Conservation (phyloP, 768 basidiomycete species). For the Lactarius indigo region DNA sequence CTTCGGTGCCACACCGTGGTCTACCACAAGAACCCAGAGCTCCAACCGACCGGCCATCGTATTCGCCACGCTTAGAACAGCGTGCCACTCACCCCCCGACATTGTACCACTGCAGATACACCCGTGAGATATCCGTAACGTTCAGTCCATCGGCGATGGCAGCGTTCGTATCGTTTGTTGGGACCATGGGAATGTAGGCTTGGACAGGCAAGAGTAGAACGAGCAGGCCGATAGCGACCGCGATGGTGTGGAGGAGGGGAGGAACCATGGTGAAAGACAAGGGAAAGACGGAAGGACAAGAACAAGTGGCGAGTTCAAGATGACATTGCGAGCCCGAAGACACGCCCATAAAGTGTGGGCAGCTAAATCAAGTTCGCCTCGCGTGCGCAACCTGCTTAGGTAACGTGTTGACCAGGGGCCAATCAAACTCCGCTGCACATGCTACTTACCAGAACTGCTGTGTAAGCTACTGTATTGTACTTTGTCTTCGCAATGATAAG, state of each 20-base stretch:
- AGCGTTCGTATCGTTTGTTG: constrained; percentile 60
- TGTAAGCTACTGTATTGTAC: too few species aligned
- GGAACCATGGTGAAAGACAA: background rate
- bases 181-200: constrained; percentile 68
- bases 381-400: background rate
- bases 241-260: background rate
- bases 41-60: background rate
- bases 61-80: background rate
- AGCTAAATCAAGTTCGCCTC: background rate
- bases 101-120: constrained; percentile 61
- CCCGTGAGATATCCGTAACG: constrained; percentile 52
- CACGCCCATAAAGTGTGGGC: constrained; percentile 10
- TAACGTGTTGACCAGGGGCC: background rate
- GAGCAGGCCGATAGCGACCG: constrained; percentile 4
- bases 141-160: constrained; percentile 45
- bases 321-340: background rate
- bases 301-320: background rate
- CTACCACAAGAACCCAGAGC: background rate
- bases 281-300: background rate
- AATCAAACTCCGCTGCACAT: background rate
- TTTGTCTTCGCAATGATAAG: too few species aligned
- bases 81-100: constrained; percentile 33
- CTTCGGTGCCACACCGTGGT: background rate
- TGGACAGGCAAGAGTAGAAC: constrained; percentile 21
- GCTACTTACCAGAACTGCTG: background rate